Percentiles rank a stretch among this genome's conserved stretches.
phyloP scores from a whole-genome alignment of 2,329 filamentous ascomycete genomes.

The Talaromyces marneffei region DNA sequence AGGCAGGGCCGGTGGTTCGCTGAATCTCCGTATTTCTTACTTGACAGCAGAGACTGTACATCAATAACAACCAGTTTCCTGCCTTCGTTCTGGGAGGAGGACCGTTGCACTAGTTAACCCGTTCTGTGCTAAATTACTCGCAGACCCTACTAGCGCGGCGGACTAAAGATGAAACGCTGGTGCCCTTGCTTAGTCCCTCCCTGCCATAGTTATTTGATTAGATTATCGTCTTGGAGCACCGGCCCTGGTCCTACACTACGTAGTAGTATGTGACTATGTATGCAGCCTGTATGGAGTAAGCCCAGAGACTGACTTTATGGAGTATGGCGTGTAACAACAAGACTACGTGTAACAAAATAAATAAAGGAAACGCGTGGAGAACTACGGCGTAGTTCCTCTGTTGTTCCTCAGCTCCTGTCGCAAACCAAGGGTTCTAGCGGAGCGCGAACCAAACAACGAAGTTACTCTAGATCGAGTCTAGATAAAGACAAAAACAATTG shows the following conservation, averaged over 20 bases:
- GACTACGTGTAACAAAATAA: conserved; percentile 3
- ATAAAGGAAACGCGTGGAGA: background rate
- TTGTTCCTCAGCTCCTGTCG: background rate
- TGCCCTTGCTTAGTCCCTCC: conserved; percentile 13
- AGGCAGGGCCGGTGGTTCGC: no score
- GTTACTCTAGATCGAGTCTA: background rate
- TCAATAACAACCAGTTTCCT: no score
- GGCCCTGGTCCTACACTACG: no score
- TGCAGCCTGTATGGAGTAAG: background rate
- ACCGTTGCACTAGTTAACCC: background rate
- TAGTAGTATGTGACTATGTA: no score
- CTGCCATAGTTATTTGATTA: background rate
- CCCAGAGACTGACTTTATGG: no score
- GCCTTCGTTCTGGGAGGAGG: no score
- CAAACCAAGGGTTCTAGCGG: background rate
- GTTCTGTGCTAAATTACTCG: background rate
- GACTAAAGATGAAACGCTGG: conserved; percentile 22
- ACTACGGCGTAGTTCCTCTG: background rate
- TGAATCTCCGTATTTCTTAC: no score
- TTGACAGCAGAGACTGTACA: no score
- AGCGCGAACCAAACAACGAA: conserved; percentile 1
- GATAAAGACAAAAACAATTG: background rate
- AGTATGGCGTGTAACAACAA: background rate
- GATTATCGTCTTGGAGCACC: background rate
- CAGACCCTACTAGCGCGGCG: background rate